Conservation (phyloP, 441 rosid genomes). For the Erodium moschatum region DNA sequence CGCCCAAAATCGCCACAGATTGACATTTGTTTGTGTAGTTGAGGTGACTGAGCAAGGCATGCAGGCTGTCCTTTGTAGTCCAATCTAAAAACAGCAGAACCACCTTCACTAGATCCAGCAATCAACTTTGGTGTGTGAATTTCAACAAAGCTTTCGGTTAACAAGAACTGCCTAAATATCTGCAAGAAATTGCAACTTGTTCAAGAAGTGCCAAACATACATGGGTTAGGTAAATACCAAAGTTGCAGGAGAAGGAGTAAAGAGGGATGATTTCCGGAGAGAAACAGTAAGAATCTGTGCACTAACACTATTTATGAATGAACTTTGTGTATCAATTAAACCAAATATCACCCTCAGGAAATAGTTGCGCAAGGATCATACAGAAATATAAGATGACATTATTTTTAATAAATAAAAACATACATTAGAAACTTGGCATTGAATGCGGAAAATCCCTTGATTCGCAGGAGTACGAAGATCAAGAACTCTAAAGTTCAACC, state of each 20-base stretch:
- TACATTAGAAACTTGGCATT: constrained; percentile 47
- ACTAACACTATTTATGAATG: background rate
- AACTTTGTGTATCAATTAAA: background rate
- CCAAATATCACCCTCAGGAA: background rate
- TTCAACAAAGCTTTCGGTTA: constrained; percentile 46
- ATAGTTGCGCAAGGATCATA: no score
- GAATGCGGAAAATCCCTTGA: constrained; percentile 68
- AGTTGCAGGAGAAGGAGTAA: background rate
- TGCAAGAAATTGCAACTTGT: constrained; percentile 21
- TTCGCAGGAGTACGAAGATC: constrained; percentile 74
- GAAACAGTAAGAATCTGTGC: background rate
- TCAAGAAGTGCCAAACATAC: background rate
- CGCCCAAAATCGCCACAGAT: constrained; percentile 58
- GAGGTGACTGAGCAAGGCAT: constrained; percentile 84
- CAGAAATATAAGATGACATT: background rate
- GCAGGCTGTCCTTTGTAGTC: constrained; percentile 80
- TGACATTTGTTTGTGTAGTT: constrained; percentile 76
- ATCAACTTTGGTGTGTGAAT: constrained; percentile 75
- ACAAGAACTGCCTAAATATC: constrained; percentile 57
- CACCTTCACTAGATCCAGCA: constrained; percentile 89
- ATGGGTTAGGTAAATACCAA: background rate
- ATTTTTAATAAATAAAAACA: constrained; percentile 16
- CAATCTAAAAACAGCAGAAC: constrained; percentile 79
- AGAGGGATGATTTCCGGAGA: background rate
- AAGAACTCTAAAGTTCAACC: constrained; percentile 58